Conservation (phyloP, 768 basidiomycete genomes). For the Pleurotus citrinopileatus region DNA sequence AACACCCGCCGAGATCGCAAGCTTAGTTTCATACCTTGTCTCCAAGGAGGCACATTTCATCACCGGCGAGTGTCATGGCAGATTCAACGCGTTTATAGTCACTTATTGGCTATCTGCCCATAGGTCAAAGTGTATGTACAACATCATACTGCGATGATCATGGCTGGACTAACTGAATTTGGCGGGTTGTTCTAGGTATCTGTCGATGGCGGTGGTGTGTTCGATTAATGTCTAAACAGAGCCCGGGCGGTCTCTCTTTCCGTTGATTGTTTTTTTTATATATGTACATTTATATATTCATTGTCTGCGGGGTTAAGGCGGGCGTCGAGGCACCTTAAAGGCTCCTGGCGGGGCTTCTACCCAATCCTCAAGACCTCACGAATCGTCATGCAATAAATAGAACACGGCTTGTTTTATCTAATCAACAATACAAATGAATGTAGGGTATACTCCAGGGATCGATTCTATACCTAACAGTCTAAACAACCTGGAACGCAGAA, state of each 20-base stretch:
- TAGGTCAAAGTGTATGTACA: conserved; percentile 8
- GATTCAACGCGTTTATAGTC: too few species aligned
- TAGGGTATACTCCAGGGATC: background rate
- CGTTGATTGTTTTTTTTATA: too few species aligned
- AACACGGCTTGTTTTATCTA: too few species aligned
- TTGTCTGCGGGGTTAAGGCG: too few species aligned
- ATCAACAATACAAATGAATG: too few species aligned
- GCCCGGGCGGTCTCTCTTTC: too few species aligned
- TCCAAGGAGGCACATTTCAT: conserved; percentile 25
- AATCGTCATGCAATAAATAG: too few species aligned
- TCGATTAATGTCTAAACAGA: conserved; percentile 1
- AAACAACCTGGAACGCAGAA: conserved; percentile 13
- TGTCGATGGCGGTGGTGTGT: conserved; percentile 1
- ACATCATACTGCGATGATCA: background rate
- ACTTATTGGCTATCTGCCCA: background rate
- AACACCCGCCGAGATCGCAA: conserved; percentile 25
- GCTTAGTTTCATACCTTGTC: conserved; percentile 29
- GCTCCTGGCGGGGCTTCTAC: too few species aligned
- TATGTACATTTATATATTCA: too few species aligned
- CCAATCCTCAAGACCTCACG: too few species aligned
- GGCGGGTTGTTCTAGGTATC: too few species aligned
- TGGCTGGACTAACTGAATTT: background rate
- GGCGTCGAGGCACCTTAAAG: too few species aligned
- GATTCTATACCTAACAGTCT: background rate
- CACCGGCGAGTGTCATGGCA: background rate